Evolutionary conservation across 495 filamentous ascomycete species (phyloP).

Genomic region (Terfezia claveryi): DNA sequence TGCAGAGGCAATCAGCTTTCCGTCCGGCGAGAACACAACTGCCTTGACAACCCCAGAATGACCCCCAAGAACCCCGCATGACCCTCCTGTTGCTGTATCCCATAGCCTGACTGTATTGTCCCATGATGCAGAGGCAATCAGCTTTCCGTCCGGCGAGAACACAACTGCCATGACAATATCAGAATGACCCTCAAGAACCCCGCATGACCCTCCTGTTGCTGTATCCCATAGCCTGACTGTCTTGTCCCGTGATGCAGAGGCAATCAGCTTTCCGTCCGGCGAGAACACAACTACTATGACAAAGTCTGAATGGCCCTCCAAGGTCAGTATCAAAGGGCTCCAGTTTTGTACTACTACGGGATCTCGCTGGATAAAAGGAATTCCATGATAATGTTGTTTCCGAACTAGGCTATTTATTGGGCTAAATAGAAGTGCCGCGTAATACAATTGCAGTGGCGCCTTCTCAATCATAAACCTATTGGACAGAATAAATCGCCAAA

Average conservation of each 20-base stretch:
- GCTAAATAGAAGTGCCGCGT: conserved; percentile 19
- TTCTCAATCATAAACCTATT: conserved; percentile 15
- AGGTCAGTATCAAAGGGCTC: not conserved
- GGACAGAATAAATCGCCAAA: conserved; percentile 16
- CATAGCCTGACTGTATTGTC: not conserved
- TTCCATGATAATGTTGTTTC: conserved; percentile 1
- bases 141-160: not conserved
- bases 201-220: not conserved
- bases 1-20: not conserved
- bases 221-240: not conserved
- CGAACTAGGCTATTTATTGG: conserved; percentile 15
- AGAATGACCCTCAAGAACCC: not conserved
- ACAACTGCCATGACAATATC: no score
- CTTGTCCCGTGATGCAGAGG: not conserved
- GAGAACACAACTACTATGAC: no score
- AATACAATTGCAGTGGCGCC: conserved; percentile 20
- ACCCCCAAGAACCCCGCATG: no score
- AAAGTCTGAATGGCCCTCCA: not conserved
- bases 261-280: not conserved
- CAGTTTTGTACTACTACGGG: not conserved
- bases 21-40: not conserved
- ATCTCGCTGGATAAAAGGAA: not conserved
- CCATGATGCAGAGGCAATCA: not conserved
- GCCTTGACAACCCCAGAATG: not conserved
- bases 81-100: not conserved